These are phyloP conservation scores for Phytophthora idaei DNA, from an alignment of 352 stramenopile species.

Conservation along the genomic window DNA sequence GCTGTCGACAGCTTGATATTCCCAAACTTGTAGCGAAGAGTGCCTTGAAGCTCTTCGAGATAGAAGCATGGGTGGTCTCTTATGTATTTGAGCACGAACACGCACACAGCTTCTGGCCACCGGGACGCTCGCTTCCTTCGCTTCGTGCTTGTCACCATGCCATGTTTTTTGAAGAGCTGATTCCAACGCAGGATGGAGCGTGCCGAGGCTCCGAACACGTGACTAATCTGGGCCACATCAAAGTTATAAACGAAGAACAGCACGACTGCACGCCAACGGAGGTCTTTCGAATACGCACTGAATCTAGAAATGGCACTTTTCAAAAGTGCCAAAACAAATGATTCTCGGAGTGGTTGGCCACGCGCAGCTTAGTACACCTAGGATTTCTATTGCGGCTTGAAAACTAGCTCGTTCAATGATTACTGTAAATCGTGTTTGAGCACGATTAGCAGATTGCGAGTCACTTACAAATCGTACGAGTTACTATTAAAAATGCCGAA, in stretches of 20 bases:
- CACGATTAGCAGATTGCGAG: neutral
- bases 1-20: slow-evolving; percentile 2
- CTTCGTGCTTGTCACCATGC: neutral
- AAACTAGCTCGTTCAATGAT: neutral
- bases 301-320: neutral
- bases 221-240: neutral
- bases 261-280: slow-evolving; percentile 3
- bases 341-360: neutral
- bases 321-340: slow-evolving; percentile 6
- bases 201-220: neutral
- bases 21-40: neutral
- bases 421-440: too few relatives aligned
- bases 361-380: neutral
- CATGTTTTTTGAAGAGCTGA: neutral
- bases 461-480: neutral
- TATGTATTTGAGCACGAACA: slow-evolving; percentile 1
- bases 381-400: neutral
- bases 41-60: slow-evolving; percentile 6
- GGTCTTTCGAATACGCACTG: too few relatives aligned
- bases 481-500: neutral
- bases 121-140: neutral
- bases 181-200: slow-evolving; percentile 4
- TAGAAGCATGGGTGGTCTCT: slow-evolving; percentile 4
- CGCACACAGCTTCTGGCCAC: neutral
- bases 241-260: slow-evolving; percentile 8